Evolutionary conservation across 116 monocot genomes (phyloP).

Genomic region (Posidonia oceanica): DNA sequence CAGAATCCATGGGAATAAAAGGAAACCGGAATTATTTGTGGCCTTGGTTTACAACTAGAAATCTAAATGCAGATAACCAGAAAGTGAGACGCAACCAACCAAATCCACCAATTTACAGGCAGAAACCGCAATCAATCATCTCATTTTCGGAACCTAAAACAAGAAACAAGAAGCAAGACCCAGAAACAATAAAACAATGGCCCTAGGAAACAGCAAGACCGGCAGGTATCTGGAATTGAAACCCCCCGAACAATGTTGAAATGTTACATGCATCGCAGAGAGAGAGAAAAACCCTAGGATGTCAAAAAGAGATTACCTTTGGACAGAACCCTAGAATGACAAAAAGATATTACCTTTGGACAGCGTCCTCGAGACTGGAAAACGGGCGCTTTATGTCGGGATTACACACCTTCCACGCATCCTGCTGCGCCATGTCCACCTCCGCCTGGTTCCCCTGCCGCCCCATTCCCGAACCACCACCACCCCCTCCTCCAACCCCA

Average conservation of each 20-base stretch:
- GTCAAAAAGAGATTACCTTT: constrained; percentile 5
- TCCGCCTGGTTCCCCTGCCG: constrained; percentile 32
- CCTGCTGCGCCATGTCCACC: constrained; percentile 94
- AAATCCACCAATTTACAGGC: too few species aligned
- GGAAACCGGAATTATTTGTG: too few species aligned
- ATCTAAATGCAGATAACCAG: too few species aligned
- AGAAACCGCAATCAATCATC: too few species aligned
- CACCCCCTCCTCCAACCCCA: constrained; percentile 5
- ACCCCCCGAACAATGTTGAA: too few species aligned
- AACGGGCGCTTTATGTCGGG: constrained; percentile 84
- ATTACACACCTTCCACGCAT: constrained; percentile 78
- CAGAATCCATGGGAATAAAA: too few species aligned
- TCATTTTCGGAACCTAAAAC: too few species aligned
- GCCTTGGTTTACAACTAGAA: too few species aligned
- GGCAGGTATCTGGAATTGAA: not conserved
- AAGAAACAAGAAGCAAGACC: too few species aligned
- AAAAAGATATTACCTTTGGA: constrained; percentile 8
- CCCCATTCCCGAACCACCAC: constrained; percentile 1
- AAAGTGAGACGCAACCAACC: too few species aligned
- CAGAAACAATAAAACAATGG: too few species aligned
- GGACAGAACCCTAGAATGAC: constrained; percentile 4
- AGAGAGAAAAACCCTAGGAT: not conserved
- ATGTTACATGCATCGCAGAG: not conserved
- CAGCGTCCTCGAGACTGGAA: constrained; percentile 71
- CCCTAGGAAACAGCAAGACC: not conserved